Conservation (phyloP, 257 asterid genomes). For the Solanum ossicruentum region DNA sequence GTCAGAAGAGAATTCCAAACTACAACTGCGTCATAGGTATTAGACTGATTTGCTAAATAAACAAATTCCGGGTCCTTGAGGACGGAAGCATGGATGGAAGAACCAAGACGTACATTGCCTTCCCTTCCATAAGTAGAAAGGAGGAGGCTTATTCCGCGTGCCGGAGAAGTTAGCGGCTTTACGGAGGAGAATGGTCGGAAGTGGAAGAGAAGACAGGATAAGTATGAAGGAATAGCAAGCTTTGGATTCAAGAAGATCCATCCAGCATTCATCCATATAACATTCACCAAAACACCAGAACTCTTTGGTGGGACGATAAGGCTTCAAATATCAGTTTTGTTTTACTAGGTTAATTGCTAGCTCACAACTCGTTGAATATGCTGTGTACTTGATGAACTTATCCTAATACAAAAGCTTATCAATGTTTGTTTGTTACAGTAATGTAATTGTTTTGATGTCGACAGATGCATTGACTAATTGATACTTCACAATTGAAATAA, state of each 20-base stretch:
- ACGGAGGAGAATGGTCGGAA: slow-evolving; percentile 7
- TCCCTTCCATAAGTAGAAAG: slow-evolving; percentile 40
- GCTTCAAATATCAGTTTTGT: too few species aligned
- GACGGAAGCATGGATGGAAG: slow-evolving; percentile 58
- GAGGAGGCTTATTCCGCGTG: slow-evolving; percentile 24
- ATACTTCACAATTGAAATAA: too few species aligned
- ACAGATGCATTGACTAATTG: too few species aligned
- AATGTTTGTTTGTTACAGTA: too few species aligned
- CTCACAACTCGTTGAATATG: too few species aligned
- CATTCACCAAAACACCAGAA: background rate
- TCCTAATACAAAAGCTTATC: too few species aligned
- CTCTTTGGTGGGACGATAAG: background rate
- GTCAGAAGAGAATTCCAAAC: slow-evolving; percentile 49
- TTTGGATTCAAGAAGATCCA: slow-evolving; percentile 13
- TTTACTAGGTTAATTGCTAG: too few species aligned
- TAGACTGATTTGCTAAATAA: background rate
- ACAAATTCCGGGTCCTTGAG: slow-evolving; percentile 34
- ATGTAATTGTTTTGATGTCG: too few species aligned
- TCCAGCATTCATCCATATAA: slow-evolving; percentile 46
- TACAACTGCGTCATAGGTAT: background rate
- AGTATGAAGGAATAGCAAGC: background rate
- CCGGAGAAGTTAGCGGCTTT: slow-evolving; percentile 7
- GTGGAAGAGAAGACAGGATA: background rate
- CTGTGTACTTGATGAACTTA: too few species aligned
- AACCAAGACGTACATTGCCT: slow-evolving; percentile 44